Conservation (phyloP, 2,329 filamentous ascomycete genomes). For the Colletotrichum australisinense region DNA sequence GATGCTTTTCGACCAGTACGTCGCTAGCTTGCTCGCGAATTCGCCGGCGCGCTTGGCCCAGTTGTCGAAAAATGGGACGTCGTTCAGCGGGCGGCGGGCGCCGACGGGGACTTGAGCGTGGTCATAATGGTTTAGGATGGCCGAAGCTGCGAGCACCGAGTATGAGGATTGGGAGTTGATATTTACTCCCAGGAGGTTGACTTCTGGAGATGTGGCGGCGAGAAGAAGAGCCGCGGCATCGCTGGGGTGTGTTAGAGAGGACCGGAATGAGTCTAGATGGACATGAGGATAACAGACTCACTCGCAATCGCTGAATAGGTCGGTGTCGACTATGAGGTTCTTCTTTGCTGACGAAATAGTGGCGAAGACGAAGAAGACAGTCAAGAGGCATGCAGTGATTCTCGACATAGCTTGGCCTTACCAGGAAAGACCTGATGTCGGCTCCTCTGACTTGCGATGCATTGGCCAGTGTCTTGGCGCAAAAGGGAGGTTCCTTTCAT, state of each 20-base stretch:
- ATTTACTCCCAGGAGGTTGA: constrained; percentile 53
- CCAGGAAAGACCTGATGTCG: neutral
- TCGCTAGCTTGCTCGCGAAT: constrained; percentile 58
- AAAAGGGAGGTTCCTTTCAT: neutral
- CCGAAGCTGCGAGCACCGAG: constrained; percentile 52
- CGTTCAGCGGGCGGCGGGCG: constrained; percentile 50
- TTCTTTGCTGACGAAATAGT: constrained; percentile 36
- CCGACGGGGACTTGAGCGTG: constrained; percentile 50
- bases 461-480: neutral
- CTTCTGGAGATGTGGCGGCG: constrained; percentile 48
- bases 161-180: constrained; percentile 54
- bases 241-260: constrained; percentile 39
- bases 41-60: constrained; percentile 52
- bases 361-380: neutral
- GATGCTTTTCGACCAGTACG: constrained; percentile 51
- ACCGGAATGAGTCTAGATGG: neutral
- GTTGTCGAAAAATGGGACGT: constrained; percentile 57
- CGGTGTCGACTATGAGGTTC: constrained; percentile 58
- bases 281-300: constrained; percentile 38
- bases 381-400: neutral
- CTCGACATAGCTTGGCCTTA: neutral
- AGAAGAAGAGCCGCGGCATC: constrained; percentile 55
- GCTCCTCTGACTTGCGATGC: neutral
- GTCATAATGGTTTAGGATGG: constrained; percentile 54
- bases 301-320: constrained; percentile 60